Evolutionary conservation across 2,329 filamentous ascomycete genomes (phyloP).

Genomic region (Aureobasidium sp.): DNA sequence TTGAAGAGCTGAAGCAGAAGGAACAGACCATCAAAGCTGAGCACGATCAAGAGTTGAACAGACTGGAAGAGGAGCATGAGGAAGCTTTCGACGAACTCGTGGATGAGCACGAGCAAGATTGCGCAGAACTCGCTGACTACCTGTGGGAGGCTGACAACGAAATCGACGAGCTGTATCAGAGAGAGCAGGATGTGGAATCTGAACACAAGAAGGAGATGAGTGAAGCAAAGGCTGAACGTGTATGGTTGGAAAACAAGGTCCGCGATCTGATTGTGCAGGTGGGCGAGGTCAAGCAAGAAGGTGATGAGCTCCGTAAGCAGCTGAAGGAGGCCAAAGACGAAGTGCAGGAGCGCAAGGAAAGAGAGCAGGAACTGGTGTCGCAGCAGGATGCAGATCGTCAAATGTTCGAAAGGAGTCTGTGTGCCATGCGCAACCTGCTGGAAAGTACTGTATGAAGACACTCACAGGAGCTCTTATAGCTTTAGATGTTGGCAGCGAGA

Average conservation of each 20-base stretch:
- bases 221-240: not conserved
- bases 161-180: not conserved
- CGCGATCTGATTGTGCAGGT: not conserved
- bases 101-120: not conserved
- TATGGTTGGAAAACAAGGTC: too few species aligned
- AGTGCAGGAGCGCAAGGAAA: not conserved
- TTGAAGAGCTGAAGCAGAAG: not conserved
- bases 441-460: not conserved
- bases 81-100: not conserved
- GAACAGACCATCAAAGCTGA: not conserved
- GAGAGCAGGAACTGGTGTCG: not conserved
- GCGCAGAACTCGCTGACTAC: not conserved
- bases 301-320: not conserved
- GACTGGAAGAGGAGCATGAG: not conserved
- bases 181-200: not conserved
- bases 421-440: not conserved
- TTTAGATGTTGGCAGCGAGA: too few species aligned
- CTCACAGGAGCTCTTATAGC: too few species aligned
- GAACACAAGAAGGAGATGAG: not conserved
- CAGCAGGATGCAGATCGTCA: not conserved
- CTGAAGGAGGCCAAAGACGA: not conserved
- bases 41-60: not conserved
- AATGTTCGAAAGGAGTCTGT: not conserved
- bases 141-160: not conserved
- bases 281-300: not conserved